Conservation (phyloP, 1,284 basidiomycete genomes). For the Papiliotrema fonsecae region DNA sequence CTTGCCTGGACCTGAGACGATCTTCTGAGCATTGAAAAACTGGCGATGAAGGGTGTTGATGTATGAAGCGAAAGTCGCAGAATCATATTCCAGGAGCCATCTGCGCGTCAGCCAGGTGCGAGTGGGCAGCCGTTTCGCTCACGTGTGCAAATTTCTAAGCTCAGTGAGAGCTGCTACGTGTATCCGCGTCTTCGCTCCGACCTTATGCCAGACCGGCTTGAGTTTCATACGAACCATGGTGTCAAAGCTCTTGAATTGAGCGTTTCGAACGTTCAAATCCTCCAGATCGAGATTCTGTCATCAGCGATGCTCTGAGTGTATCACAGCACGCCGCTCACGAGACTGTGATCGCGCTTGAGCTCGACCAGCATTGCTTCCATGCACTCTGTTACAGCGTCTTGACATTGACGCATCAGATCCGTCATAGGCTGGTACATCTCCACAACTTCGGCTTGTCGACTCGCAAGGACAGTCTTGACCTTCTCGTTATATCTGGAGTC, state of each 20-base stretch:
- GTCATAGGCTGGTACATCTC: constrained; percentile 86
- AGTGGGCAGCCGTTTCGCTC: constrained; percentile 35
- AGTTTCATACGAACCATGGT: constrained; percentile 80
- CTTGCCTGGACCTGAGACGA: constrained; percentile 30
- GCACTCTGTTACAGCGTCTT: constrained; percentile 87
- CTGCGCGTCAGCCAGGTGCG: constrained; percentile 47
- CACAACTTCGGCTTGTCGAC: constrained; percentile 82
- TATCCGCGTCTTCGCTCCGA: constrained; percentile 85
- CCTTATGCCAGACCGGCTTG: constrained; percentile 94
- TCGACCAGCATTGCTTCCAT: constrained; percentile 89
- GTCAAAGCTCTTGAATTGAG: constrained; percentile 93
- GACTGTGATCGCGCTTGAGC: constrained; percentile 79
- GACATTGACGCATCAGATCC: constrained; percentile 82
- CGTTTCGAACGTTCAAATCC: constrained; percentile 86
- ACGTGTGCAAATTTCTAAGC: constrained; percentile 78
- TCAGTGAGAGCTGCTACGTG: constrained; percentile 84
- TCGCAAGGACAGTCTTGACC: constrained; percentile 72
- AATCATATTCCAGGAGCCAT: constrained; percentile 85
- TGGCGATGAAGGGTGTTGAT: constrained; percentile 69
- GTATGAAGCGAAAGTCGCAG: constrained; percentile 84
- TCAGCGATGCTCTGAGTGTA: not conserved
- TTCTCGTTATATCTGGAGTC: constrained; percentile 74
- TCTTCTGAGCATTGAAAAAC: constrained; percentile 38
- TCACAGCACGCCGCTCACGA: constrained; percentile 52
- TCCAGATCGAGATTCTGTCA: constrained; percentile 77